phyloP scores from a whole-genome alignment of 1,139 yeast species.

The Kodamaea derodonti region DNA sequence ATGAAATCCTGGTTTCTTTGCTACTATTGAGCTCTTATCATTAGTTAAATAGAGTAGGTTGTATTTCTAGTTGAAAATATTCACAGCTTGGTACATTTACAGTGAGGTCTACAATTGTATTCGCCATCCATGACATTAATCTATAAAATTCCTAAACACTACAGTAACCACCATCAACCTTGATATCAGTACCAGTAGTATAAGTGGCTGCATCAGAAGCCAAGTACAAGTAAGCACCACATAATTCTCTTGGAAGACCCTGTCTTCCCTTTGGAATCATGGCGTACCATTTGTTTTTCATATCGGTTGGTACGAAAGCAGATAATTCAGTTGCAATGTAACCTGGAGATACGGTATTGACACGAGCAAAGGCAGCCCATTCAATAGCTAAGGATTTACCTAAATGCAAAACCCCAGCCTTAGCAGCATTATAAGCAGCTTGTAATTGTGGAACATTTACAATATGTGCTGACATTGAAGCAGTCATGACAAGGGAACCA shows the following conservation, averaged over 20 bases:
- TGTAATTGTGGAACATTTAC: conserved; percentile 67
- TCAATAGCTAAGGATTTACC: conserved; percentile 30
- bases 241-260: conserved; percentile 20
- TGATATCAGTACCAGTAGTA: conserved; percentile 45
- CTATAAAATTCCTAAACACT: conserved; percentile 23
- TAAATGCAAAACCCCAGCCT: conserved; percentile 30
- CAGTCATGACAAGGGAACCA: conserved; percentile 57
- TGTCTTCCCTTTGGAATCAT: conserved; percentile 22
- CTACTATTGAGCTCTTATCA: no score
- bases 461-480: conserved; percentile 63
- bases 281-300: conserved; percentile 18
- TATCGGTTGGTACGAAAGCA: conserved; percentile 19
- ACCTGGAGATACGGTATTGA: conserved; percentile 31
- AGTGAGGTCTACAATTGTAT: no score
- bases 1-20: no score
- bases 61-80: no score
- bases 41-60: no score
- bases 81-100: no score
- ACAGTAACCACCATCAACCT: conserved; percentile 47
- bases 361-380: conserved; percentile 32
- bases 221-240: conserved; percentile 23
- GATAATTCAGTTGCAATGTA: conserved; percentile 24
- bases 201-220: conserved; percentile 31
- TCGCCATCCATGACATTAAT: no score
- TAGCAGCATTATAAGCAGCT: conserved; percentile 52